These are phyloP conservation scores for Galerina marginata DNA, from an alignment of 768 basidiomycete genomes.

Conservation along the genomic window DNA sequence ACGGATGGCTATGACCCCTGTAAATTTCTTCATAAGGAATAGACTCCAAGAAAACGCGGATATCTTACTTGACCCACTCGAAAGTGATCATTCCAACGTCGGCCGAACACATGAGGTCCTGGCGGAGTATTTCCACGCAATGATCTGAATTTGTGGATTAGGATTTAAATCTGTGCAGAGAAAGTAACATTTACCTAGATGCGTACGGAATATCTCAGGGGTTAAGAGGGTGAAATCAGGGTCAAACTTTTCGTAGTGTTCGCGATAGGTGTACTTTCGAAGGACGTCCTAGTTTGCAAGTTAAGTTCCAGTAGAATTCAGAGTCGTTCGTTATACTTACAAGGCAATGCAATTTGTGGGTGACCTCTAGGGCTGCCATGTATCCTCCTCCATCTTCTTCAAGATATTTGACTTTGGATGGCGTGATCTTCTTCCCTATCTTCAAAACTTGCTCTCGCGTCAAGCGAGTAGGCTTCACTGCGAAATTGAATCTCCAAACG, in stretches of 20 bases:
- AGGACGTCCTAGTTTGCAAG: slow-evolving; percentile 2
- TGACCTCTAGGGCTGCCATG: slow-evolving; percentile 1
- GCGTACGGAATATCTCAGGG: slow-evolving; percentile 8
- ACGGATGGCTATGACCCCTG: slow-evolving; percentile 15
- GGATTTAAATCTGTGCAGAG: not conserved
- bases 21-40: not conserved
- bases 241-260: slow-evolving; percentile 13
- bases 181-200: slow-evolving; percentile 4
- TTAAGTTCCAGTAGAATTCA: not conserved
- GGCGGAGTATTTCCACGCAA: slow-evolving; percentile 15
- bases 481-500: no score
- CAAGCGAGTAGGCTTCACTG: not conserved
- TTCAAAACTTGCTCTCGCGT: slow-evolving; percentile 1
- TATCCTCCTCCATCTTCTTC: slow-evolving; percentile 4
- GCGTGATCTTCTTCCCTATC: not conserved
- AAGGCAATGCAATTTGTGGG: slow-evolving; percentile 3
- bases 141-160: slow-evolving; percentile 1
- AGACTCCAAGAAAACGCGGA: no score
- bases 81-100: slow-evolving; percentile 15
- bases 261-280: slow-evolving; percentile 10
- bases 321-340: not conserved
- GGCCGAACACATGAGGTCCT: slow-evolving; percentile 14
- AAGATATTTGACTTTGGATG: not conserved
- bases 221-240: slow-evolving; percentile 2
- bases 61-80: slow-evolving; percentile 16